These are phyloP conservation scores for Colletotrichum musae DNA, from an alignment of 2,329 filamentous ascomycete genomes.

Conservation along the genomic window DNA sequence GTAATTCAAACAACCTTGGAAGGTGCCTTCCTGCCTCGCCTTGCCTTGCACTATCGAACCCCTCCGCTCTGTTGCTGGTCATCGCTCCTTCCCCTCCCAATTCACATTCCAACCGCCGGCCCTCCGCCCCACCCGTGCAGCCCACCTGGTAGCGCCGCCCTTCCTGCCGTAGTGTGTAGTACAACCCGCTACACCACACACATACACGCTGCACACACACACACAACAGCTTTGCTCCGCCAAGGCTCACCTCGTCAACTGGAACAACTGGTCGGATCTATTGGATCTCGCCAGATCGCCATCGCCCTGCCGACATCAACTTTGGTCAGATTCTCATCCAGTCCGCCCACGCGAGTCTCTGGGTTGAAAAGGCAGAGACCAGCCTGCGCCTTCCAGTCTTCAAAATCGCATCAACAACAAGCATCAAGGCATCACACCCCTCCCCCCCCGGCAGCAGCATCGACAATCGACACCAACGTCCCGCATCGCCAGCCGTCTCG, in stretches of 20 bases:
- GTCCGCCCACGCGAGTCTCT: conserved; percentile 27
- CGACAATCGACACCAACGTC: background rate
- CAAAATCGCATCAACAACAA: too few relatives aligned
- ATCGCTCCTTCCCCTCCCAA: conserved; percentile 2
- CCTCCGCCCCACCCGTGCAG: conserved; percentile 12
- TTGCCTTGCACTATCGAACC: conserved; percentile 1
- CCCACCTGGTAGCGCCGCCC: conserved; percentile 4
- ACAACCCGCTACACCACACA: background rate
- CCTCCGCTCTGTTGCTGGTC: conserved; percentile 20
- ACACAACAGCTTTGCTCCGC: background rate
- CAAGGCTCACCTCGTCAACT: conserved; percentile 10
- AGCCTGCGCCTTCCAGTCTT: conserved; percentile 18
- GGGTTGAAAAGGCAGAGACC: conserved; percentile 23
- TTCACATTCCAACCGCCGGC: conserved; percentile 4
- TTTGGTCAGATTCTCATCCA: background rate
- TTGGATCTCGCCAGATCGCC: conserved; percentile 23
- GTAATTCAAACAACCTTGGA: background rate
- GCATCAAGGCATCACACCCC: background rate
- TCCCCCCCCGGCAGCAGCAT: conserved; percentile 3
- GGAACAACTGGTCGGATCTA: conserved; percentile 21
- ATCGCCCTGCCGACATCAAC: conserved; percentile 6
- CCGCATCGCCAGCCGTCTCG: conserved; percentile 12
- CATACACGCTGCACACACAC: too few relatives aligned
- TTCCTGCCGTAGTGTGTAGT: background rate
- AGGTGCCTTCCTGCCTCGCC: background rate